These are phyloP conservation scores for Diphasiastrum complanatum DNA, from an alignment of 83 land plant species.

Conservation along the genomic window DNA sequence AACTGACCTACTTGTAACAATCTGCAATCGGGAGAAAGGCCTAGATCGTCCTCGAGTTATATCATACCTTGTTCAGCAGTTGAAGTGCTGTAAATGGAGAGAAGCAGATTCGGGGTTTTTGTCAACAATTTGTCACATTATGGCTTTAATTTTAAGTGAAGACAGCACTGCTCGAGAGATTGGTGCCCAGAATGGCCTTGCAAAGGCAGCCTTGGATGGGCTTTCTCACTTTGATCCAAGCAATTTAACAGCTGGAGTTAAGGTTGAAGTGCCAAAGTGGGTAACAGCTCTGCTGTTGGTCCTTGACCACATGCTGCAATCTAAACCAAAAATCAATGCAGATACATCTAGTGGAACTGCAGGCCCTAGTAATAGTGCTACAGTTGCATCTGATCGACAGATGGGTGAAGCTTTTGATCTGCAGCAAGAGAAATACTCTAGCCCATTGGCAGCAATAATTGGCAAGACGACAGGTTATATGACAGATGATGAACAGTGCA, in stretches of 20 bases:
- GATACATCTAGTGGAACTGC: constrained; percentile 20
- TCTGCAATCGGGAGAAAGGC: constrained; percentile 84
- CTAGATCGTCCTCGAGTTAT: constrained; percentile 58
- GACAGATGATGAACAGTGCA: constrained; percentile 58
- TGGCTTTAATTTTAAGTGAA: constrained; percentile 83
- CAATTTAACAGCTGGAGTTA: constrained; percentile 27
- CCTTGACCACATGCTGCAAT: constrained; percentile 70
- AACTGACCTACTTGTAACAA: constrained; percentile 71
- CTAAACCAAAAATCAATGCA: constrained; percentile 51
- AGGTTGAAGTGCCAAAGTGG: constrained; percentile 65
- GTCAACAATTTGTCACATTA: constrained; percentile 73
- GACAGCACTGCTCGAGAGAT: constrained; percentile 75
- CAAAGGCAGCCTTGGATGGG: constrained; percentile 49
- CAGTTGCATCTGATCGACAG: constrained; percentile 35
- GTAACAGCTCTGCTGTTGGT: constrained; percentile 80
- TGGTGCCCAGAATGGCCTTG: constrained; percentile 66
- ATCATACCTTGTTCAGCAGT: constrained; percentile 55
- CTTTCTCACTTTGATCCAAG: constrained; percentile 44
- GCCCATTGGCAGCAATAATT: constrained; percentile 29
- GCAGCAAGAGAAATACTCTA: constrained; percentile 29
- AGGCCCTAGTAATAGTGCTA: constrained; percentile 26
- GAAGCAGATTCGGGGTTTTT: constrained; percentile 35
- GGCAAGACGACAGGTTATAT: constrained; percentile 41
- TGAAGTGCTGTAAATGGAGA: constrained; percentile 40
- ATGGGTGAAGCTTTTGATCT: constrained; percentile 26